Evolutionary conservation across 495 filamentous ascomycete genomes (phyloP), one percentile per base, ranked within the genome.

Genomic region (Daldinia vernicosa): DNA sequence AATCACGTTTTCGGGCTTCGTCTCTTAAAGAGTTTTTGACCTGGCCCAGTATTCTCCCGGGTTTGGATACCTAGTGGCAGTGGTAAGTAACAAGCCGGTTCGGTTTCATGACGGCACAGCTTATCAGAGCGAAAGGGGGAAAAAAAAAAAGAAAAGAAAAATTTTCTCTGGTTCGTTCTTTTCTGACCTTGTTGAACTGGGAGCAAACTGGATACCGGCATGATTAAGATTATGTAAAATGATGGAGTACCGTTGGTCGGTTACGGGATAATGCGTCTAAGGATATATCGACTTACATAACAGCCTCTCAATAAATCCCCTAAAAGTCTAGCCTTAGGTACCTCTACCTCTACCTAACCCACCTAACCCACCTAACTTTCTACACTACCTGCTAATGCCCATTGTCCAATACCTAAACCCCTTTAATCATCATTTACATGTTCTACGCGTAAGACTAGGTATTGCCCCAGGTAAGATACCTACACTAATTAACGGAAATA

Each of bases 151-250:
- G n/a, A 19, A 35, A 59, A 56, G 32, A 66, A 65, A 28, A 50
- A 60, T 65, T 68, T 22, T 33, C 35, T 27, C 35, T 47, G 26
- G 28, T 47, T 64, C 58, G 28, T 47, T 64, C 58, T 51, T 39
- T 40, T 55, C 57, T 26, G 17, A 26, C 58, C 27, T 47, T 56
- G 27, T 33, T 28, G 12, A 7, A 56, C 28, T 30, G 27, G 53
- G 66, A 68, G 57, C 63, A 71, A 71, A 69, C 56, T 65, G 67
- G 71, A 70, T 69, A 63, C 64, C 6, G 51, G 40, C 43, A 60
- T 70, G 68, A 68, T 71, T 76, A 33, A 47, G 69, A 79, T 80
- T 80, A 80, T 75, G 78, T 80, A 80, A 80, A 76, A 73, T 19
- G 33, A 79, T 75, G 50, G 47, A 62, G 58, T 47, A 62, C 61